phyloP scores from a whole-genome alignment of 192 early-diverging fungal genomes.

The Dispira parvispora region DNA sequence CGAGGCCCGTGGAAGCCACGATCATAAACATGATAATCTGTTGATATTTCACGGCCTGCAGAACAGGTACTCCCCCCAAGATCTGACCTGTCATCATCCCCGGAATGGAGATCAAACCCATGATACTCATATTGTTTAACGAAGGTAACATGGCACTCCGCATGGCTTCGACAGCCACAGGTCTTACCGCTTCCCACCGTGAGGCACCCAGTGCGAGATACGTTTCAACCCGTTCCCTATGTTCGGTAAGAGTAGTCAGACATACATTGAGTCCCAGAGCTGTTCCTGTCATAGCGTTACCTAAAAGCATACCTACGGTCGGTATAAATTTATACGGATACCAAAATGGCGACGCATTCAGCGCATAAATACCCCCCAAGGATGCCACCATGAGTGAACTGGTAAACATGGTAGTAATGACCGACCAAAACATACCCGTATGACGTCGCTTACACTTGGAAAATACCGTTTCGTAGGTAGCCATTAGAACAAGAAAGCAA shows the following conservation, averaged over 20 bases:
- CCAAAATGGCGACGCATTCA: constrained; percentile 51
- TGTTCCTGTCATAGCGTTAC: constrained; percentile 58
- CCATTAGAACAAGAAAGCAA: constrained; percentile 36
- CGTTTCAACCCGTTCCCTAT: constrained; percentile 32
- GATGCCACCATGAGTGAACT: constrained; percentile 14
- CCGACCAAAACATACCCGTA: constrained; percentile 47
- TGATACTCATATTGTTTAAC: constrained; percentile 64
- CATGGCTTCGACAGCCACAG: constrained; percentile 54
- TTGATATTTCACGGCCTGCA: constrained; percentile 66
- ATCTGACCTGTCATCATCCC: constrained; percentile 81
- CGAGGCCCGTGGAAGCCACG: constrained; percentile 48
- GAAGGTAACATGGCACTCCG: constrained; percentile 59
- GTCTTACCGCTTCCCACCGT: constrained; percentile 63
- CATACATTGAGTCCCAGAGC: constrained; percentile 43
- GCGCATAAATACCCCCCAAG: constrained; percentile 31
- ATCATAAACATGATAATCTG: constrained; percentile 83
- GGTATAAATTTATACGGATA: constrained; percentile 65
- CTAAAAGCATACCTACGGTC: constrained; percentile 80
- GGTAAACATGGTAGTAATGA: constrained; percentile 24
- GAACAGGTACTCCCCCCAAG: constrained; percentile 63
- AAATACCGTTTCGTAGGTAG: constrained; percentile 47
- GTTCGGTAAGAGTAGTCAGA: constrained; percentile 39
- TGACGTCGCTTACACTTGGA: constrained; percentile 53
- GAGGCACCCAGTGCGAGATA: constrained; percentile 57
- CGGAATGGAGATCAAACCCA: constrained; percentile 75